These are phyloP conservation scores for Rhytidhysteron rufulum DNA, from an alignment of 2,329 filamentous ascomycete genomes.

Conservation along the genomic window DNA sequence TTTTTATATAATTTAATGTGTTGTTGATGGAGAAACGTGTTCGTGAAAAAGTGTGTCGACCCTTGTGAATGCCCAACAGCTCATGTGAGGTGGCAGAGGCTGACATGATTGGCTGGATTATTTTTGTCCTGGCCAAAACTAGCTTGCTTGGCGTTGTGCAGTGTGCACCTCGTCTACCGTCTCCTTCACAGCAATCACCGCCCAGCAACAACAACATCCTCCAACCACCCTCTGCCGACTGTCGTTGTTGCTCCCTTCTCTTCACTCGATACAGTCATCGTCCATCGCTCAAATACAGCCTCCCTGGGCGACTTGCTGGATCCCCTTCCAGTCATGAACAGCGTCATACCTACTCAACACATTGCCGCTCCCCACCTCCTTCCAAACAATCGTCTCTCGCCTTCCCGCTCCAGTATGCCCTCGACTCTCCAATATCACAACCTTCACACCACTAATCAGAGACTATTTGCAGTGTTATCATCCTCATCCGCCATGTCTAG, in stretches of 20 bases:
- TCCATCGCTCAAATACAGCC: constrained; percentile 9
- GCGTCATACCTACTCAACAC: constrained; percentile 54
- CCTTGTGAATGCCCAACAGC: no score
- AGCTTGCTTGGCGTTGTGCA: no score
- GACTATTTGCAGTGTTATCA: constrained; percentile 32
- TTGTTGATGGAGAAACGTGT: no score
- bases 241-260: neutral
- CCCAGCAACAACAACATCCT: constrained; percentile 4
- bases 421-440: constrained; percentile 7
- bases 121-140: no score
- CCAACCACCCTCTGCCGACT: constrained; percentile 3
- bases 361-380: constrained; percentile 60
- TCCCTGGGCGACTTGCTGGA: constrained; percentile 18
- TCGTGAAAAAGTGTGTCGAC: no score
- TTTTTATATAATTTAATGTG: no score
- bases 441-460: constrained; percentile 13
- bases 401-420: constrained; percentile 55
- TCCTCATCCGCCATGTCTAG: constrained; percentile 42
- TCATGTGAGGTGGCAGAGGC: no score
- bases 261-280: neutral
- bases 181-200: no score
- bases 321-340: constrained; percentile 52
- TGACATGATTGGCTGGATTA: no score
- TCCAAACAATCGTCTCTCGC: constrained; percentile 57
- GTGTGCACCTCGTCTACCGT: no score